phyloP scores from a whole-genome alignment of 192 early-diverging fungal species.

The Rhizophagus sp. region DNA sequence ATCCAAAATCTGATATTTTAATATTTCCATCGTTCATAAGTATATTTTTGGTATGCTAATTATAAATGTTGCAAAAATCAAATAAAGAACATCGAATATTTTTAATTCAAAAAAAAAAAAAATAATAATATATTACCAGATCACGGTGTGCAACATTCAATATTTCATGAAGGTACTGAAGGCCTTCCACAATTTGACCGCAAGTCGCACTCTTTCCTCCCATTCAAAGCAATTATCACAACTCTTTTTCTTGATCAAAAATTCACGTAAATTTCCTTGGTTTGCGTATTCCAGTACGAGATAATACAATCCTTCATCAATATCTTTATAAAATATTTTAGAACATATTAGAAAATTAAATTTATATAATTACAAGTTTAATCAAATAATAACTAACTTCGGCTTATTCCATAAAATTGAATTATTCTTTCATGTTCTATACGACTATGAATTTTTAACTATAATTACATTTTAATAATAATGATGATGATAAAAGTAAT shows the following conservation, averaged over 20 bases:
- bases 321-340: not conserved
- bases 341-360: not conserved
- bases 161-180: not conserved
- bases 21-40: not conserved
- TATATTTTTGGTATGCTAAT: not conserved
- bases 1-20: not conserved
- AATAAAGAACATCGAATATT: too few species aligned
- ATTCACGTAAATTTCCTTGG: not conserved
- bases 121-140: not conserved
- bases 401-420: not conserved
- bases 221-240: too few species aligned
- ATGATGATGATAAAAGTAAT: not conserved
- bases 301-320: not conserved
- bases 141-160: not conserved
- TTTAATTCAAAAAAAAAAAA: too few species aligned
- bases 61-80: not conserved
- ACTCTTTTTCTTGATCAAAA: not conserved
- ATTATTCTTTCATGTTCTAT: not conserved
- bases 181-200: not conserved
- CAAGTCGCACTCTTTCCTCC: not conserved
- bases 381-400: not conserved
- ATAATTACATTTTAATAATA: not conserved
- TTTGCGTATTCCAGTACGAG: not conserved
- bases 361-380: not conserved
- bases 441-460: not conserved